A percentile compares a stretch with the other conserved stretches of the same genome.
Evolutionary conservation across 345 rosid genomes (phyloP).

Genomic region (Populus alba): DNA sequence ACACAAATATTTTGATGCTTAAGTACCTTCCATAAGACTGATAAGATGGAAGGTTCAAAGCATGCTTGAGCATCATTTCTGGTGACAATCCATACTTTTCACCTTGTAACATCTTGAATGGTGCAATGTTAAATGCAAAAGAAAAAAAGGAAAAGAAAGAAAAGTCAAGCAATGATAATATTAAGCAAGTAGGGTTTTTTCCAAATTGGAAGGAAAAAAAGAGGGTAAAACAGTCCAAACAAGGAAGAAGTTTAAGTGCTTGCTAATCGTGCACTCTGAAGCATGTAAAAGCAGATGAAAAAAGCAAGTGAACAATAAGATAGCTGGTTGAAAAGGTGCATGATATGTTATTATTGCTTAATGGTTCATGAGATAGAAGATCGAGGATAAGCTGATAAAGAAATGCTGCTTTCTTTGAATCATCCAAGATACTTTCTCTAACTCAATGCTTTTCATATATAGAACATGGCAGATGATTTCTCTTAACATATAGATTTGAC

Average conservation of each 20-base stretch:
- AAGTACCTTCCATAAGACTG: constrained; percentile 54
- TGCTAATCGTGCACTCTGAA: background rate
- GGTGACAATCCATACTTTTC: constrained; percentile 42
- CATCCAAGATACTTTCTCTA: background rate
- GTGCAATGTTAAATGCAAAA: background rate
- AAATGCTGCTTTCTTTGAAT: background rate
- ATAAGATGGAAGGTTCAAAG: constrained; percentile 55
- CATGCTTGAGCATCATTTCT: constrained; percentile 49
- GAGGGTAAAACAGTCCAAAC: background rate
- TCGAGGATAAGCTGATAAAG: background rate
- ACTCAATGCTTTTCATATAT: background rate
- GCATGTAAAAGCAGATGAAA: background rate
- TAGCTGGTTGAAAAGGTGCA: background rate
- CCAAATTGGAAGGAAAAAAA: background rate
- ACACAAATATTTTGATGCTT: background rate
- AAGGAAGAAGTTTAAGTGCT: background rate
- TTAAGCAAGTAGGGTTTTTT: background rate
- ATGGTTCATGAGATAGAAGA: background rate
- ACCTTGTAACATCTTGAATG: constrained; percentile 35
- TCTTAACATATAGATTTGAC: background rate
- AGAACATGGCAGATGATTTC: background rate
- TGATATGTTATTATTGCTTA: background rate
- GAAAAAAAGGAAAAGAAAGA: background rate
- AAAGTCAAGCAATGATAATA: background rate
- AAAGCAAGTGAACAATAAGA: background rate